A percentile compares a stretch with the other conserved stretches of the same genome.
Conservation (phyloP, 108 stramenopile species). For the Cyclotella cryptica region DNA sequence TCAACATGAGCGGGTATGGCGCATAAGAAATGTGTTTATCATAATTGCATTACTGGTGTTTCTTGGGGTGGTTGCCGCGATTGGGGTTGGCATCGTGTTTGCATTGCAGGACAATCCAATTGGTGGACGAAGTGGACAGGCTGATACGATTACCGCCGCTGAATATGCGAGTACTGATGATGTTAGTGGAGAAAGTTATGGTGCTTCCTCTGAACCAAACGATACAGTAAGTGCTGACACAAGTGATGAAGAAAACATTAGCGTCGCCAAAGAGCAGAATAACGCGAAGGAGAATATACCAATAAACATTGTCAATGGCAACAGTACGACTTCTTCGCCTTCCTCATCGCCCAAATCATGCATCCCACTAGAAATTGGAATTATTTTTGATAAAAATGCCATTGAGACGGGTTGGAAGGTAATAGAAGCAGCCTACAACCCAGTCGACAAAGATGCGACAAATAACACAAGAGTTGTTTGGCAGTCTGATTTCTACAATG, state of each 20-base stretch:
- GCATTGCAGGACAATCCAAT: slow-evolving; percentile 19
- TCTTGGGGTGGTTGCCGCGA: slow-evolving; percentile 30
- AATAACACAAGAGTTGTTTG: slow-evolving; percentile 17
- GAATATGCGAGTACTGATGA: slow-evolving; percentile 3
- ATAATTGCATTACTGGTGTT: slow-evolving; percentile 24
- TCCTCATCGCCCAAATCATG: slow-evolving; percentile 31
- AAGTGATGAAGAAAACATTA: background rate
- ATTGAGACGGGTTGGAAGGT: slow-evolving; percentile 38
- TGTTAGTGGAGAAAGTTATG: slow-evolving; percentile 3
- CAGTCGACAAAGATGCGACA: background rate
- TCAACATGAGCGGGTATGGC: background rate
- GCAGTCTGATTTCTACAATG: slow-evolving; percentile 34
- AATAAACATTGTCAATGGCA: background rate
- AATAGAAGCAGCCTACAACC: background rate
- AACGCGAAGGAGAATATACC: background rate
- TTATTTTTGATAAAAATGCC: slow-evolving; percentile 46
- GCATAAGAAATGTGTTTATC: slow-evolving; percentile 29
- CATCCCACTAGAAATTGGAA: slow-evolving; percentile 40
- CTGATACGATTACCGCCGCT: background rate
- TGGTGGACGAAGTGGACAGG: slow-evolving; percentile 4
- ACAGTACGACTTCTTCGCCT: background rate
- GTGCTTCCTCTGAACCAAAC: background rate
- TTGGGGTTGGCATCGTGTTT: slow-evolving; percentile 8
- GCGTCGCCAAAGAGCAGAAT: background rate
- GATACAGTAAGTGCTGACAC: background rate